A percentile compares a stretch with the other conserved stretches of the same genome.
phyloP scores from a whole-genome alignment of 1,284 basidiomycete species.

The Termitomyces sp. region DNA sequence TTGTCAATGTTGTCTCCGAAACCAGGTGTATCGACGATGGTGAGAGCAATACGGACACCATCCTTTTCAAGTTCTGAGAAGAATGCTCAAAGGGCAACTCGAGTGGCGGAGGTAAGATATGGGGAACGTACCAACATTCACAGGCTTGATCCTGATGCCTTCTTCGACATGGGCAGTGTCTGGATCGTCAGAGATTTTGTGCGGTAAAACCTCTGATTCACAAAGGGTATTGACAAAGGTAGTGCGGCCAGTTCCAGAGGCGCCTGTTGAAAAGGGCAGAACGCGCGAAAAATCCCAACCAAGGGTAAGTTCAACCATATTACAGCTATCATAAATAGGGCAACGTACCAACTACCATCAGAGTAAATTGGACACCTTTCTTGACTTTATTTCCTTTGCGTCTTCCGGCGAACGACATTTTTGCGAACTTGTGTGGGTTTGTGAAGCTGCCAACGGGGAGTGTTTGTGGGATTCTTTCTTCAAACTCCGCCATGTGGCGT shows the following conservation, averaged over 20 bases:
- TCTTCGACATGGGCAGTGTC: constrained; percentile 93
- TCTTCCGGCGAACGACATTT: constrained; percentile 80
- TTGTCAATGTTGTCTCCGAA: constrained; percentile 99
- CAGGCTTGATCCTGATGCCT: constrained; percentile 94
- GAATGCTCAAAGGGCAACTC: background rate
- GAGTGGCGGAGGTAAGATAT: background rate
- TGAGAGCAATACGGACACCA: constrained; percentile 95
- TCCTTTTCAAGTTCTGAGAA: constrained; percentile 94
- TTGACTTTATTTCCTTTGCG: constrained; percentile 93
- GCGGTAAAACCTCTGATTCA: constrained; percentile 83
- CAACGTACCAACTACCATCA: constrained; percentile 87
- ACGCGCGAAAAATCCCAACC: constrained; percentile 12
- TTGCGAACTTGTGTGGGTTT: constrained; percentile 21
- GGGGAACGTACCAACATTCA: constrained; percentile 74
- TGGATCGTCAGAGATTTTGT: constrained; percentile 84
- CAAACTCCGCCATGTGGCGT: constrained; percentile 38
- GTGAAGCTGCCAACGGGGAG: constrained; percentile 16
- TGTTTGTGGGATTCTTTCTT: constrained; percentile 24
- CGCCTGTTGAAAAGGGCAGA: constrained; percentile 48
- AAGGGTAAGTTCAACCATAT: constrained; percentile 15
- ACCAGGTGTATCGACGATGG: constrained; percentile 98
- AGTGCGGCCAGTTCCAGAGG: constrained; percentile 93
- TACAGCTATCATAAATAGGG: constrained; percentile 6
- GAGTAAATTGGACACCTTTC: constrained; percentile 94
- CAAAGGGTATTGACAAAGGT: constrained; percentile 98